Percentiles rank a stretch among this genome's conserved stretches.
These are phyloP conservation scores for Mycena capillaripes DNA, from an alignment of 768 basidiomycete genomes.

Conservation along the genomic window DNA sequence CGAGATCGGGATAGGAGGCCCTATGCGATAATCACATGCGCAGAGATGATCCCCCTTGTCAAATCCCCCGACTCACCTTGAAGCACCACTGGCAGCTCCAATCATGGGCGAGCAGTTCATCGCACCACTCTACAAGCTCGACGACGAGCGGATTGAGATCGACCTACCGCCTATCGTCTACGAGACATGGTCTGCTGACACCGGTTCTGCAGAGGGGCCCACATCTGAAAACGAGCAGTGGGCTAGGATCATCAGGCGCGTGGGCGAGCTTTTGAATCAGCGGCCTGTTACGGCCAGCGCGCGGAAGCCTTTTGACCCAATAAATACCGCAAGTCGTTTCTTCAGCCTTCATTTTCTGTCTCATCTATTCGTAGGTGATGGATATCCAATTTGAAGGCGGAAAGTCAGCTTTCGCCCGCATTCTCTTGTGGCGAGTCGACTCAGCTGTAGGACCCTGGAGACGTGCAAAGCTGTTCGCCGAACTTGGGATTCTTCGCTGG, in stretches of 20 bases:
- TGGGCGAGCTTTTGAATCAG: not conserved
- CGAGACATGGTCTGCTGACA: not conserved
- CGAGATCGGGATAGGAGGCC: too few species aligned
- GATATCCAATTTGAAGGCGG: constrained; percentile 7
- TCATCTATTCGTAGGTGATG: constrained; percentile 9
- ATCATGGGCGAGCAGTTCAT: not conserved
- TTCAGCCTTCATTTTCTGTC: not conserved
- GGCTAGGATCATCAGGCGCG: not conserved
- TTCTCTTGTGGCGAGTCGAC: not conserved
- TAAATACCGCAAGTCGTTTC: not conserved
- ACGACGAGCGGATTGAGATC: constrained; percentile 2
- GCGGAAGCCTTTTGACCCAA: constrained; percentile 8
- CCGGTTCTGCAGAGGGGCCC: not conserved
- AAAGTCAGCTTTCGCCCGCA: not conserved
- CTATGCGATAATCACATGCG: too few species aligned
- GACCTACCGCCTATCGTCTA: constrained; percentile 11
- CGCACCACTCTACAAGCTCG: not conserved
- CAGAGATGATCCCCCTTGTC: too few species aligned
- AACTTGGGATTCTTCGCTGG: constrained; percentile 18
- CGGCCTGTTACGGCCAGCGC: not conserved
- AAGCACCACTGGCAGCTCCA: too few species aligned
- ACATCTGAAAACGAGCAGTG: not conserved
- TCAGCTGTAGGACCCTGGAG: not conserved
- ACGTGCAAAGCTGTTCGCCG: not conserved
- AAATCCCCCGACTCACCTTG: too few species aligned